Percentiles rank a stretch among this genome's conserved stretches.
Evolutionary conservation across 1,284 basidiomycete genomes (phyloP).

Genomic region (Pseudozyma sp.): DNA sequence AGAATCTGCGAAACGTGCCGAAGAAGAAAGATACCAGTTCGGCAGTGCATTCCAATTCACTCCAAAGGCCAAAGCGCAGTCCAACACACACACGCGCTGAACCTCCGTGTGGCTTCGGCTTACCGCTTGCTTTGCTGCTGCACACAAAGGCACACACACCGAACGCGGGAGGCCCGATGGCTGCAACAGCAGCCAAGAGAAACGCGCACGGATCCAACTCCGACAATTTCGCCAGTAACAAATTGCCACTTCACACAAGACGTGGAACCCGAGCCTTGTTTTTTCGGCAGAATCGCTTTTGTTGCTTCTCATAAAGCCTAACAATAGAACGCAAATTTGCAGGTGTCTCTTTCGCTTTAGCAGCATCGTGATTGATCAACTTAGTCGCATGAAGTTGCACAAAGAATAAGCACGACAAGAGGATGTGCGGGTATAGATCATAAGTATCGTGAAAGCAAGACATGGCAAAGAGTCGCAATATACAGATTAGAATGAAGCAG

Average conservation of each 20-base stretch:
- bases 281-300: background rate
- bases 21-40: no score
- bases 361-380: no score
- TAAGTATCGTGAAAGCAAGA: background rate
- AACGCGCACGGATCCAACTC: conserved; percentile 11
- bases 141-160: no score
- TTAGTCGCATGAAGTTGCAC: no score
- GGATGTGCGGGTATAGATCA: conserved; percentile 7
- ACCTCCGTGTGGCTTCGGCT: no score
- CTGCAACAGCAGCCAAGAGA: background rate
- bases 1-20: no score
- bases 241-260: conserved; percentile 4
- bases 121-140: no score
- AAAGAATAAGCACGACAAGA: background rate
- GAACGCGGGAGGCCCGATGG: no score
- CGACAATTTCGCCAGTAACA: conserved; percentile 4
- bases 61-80: no score
- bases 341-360: background rate
- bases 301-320: conserved; percentile 3
- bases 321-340: background rate
- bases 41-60: no score
- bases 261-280: conserved; percentile 12
- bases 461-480: background rate
- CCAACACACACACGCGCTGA: no score
- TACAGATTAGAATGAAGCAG: conserved; percentile 8